Base-by-base conservation (phyloP, 148 eudicot genomes). In the Cornus suecica region DNA sequence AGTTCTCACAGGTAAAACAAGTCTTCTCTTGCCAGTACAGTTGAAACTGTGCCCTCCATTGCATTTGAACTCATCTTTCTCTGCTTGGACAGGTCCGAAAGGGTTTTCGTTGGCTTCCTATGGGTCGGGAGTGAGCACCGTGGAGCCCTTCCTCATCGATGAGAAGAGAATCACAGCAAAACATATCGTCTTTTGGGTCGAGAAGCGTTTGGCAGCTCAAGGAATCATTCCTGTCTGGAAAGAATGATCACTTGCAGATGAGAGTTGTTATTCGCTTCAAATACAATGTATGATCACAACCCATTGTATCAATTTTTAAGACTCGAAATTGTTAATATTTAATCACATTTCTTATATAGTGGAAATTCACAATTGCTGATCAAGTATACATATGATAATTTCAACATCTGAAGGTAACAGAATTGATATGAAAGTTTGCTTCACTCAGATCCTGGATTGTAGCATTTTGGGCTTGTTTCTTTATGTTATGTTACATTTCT, bases 141-240 rank as follows among this genome's bases (percentile, higher is more conserved):
- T 93, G 25, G 98, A 93, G 80, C 98, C 98, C 11, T 93, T 93
- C 78, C 89, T 93, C n/a, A 78, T 91, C 41, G 95, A 91, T 73
- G 97, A 93, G 88, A 93, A 89, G 86, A 93, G 87, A 72, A 79
- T 88, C 66, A 89, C 90, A 1, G 82, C 97, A 34, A 91, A 82
- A 70, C 96, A 84, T 58, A 86, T 91, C 11, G 92, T 93, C 56
- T 93, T 93, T 82, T 93, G 97, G 96, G 92, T 93, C 70, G 95
- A 91, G 84, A 93, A 93, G 91, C 87, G 97, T 67, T 83, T 93
- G 81, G 97, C 97, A 64, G 96, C 97, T 82, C 97, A 93, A 83
- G 97, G 97, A 77, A 93, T 93, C 78, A 88, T 93, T 70, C 89
- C 94, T 34, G 92, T 93, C 23, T 91, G 91, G 93, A 82, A 81